phyloP scores from a whole-genome alignment of 2,329 filamentous ascomycete genomes.

The Chrysosphaeria jannelii region DNA sequence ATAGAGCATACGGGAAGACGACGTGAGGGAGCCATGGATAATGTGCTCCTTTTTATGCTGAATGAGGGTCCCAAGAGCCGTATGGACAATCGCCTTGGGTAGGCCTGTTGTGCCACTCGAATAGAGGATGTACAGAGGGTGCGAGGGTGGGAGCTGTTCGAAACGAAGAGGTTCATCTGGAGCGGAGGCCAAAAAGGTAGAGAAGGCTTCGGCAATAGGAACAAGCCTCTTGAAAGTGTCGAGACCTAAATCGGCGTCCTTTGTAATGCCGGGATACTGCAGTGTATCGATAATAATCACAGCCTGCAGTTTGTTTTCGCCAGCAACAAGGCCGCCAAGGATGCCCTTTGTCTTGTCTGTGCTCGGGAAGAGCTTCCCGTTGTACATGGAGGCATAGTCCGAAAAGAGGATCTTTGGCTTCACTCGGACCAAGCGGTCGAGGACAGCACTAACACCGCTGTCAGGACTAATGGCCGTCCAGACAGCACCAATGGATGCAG shows the following conservation, averaged over 20 bases:
- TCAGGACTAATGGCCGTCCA: slow-evolving; percentile 90
- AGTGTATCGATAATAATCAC: slow-evolving; percentile 42
- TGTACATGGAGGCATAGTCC: slow-evolving; percentile 72
- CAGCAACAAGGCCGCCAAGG: slow-evolving; percentile 24
- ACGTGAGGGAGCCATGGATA: slow-evolving; percentile 54
- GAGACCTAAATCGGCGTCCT: slow-evolving; percentile 12
- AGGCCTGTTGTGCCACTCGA: slow-evolving; percentile 66
- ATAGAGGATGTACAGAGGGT: slow-evolving; percentile 83
- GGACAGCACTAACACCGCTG: slow-evolving; percentile 66
- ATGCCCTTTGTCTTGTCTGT: slow-evolving; percentile 55
- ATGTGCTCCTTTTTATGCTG: slow-evolving; percentile 95
- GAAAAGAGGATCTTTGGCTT: slow-evolving; percentile 56
- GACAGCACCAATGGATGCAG: slow-evolving; percentile 54
- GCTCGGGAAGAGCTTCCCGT: slow-evolving; percentile 66
- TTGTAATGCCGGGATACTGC: slow-evolving; percentile 3
- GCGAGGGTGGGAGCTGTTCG: slow-evolving; percentile 50
- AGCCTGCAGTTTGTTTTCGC: slow-evolving; percentile 29
- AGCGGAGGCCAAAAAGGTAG: slow-evolving; percentile 13
- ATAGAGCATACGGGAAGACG: slow-evolving; percentile 54
- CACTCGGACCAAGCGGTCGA: slow-evolving; percentile 69
- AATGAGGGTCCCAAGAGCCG: slow-evolving; percentile 61
- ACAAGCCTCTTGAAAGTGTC: slow-evolving; percentile 12
- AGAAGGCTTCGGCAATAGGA: slow-evolving; percentile 15
- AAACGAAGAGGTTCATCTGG: slow-evolving; percentile 25
- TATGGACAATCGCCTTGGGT: slow-evolving; percentile 88